These are phyloP conservation scores for Fusarium succisae DNA, from an alignment of 2,329 filamentous ascomycete species.

Conservation along the genomic window DNA sequence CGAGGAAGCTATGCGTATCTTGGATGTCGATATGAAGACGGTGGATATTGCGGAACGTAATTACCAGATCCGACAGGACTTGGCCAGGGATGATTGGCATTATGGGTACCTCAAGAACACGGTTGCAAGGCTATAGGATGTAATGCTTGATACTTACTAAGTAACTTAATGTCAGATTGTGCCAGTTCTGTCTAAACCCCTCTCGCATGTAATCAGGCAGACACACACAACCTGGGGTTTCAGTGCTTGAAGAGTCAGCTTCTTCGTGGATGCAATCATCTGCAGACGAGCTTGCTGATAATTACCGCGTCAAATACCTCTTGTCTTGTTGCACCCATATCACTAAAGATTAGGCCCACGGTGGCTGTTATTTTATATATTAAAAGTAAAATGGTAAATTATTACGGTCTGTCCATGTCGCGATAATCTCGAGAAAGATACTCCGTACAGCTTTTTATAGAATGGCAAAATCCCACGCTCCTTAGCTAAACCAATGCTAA, in stretches of 20 bases:
- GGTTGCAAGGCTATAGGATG: not conserved
- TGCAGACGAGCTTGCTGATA: not conserved
- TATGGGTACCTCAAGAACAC: constrained; percentile 52
- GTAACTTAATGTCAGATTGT: not conserved
- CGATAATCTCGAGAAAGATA: not conserved
- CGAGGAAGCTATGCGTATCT: constrained; percentile 68
- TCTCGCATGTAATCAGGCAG: not conserved
- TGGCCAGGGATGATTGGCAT: constrained; percentile 69
- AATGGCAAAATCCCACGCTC: not conserved
- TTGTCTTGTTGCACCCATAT: not conserved
- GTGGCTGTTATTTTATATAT: not conserved
- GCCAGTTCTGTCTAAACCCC: not conserved
- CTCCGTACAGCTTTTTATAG: not conserved
- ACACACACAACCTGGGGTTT: too few species aligned
- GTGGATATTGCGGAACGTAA: constrained; percentile 76
- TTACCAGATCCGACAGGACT: constrained; percentile 69
- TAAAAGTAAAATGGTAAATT: not conserved
- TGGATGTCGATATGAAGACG: constrained; percentile 71
- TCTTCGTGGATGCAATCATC: not conserved
- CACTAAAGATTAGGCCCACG: not conserved
- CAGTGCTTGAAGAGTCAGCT: too few species aligned
- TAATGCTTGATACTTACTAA: not conserved
- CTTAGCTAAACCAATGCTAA: not conserved
- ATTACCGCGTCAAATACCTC: not conserved
- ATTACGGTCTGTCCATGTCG: not conserved